A percentile compares a stretch with the other conserved stretches of the same genome.
These are phyloP conservation scores for Apiotrichum siamense DNA, from an alignment of 1,284 basidiomycete genomes.

Conservation along the genomic window DNA sequence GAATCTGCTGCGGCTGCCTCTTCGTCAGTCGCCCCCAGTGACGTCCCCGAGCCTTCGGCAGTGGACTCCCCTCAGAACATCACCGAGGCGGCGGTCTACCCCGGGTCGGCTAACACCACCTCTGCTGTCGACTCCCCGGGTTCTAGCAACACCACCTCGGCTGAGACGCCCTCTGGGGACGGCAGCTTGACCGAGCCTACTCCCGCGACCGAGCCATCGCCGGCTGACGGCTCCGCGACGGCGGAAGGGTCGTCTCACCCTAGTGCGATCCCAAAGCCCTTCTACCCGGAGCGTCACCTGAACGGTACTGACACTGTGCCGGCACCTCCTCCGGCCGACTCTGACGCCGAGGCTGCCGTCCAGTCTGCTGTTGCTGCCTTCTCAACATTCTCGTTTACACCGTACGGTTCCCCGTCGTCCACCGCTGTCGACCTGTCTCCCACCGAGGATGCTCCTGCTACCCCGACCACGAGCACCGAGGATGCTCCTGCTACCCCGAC, in stretches of 20 bases:
- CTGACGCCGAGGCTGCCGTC: constrained; percentile 24
- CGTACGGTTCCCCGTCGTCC: constrained; percentile 23
- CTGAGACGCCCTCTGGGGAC: neutral
- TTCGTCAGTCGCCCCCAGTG: neutral
- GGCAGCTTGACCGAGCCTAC: neutral
- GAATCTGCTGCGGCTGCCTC: constrained; percentile 2
- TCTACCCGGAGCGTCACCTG: constrained; percentile 7
- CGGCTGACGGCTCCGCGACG: neutral
- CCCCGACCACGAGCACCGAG: neutral
- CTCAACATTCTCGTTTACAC: constrained; percentile 35
- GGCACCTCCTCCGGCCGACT: constrained; percentile 20
- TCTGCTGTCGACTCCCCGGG: neutral
- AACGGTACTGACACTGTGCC: constrained; percentile 31
- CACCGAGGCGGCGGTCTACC: neutral
- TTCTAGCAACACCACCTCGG: constrained; percentile 1
- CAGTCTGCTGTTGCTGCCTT: constrained; percentile 26
- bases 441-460: neutral
- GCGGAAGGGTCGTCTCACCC: neutral
- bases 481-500: neutral
- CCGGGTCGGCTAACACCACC: neutral
- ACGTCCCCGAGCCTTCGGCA: constrained; percentile 5
- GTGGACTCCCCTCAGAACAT: neutral
- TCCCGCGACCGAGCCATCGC: neutral
- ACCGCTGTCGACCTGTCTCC: neutral
- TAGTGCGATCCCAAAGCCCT: constrained; percentile 12